Base-by-base conservation (phyloP, 2,329 filamentous ascomycete genomes). In the Aspergillus fijiensis region DNA sequence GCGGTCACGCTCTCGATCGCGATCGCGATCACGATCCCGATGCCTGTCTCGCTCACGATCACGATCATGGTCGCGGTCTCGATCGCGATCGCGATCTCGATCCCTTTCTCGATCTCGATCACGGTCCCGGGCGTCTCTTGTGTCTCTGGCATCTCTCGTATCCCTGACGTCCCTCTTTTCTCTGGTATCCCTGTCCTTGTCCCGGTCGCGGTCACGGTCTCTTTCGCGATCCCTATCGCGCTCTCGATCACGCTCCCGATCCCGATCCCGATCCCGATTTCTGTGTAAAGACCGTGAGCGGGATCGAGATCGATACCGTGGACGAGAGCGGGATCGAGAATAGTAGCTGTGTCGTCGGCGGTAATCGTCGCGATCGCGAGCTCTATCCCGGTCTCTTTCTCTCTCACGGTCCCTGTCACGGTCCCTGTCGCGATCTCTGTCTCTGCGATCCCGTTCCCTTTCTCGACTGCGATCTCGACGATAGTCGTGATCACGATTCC, bases 321-420 rank as follows among this genome's bases (percentile, higher is more conserved):
- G 63, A 51, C 63, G 64, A 9, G 67, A 64, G 1, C 64, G 67
- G 29, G 70, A 72, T 9, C 67, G 70, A 53, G 69, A 70, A 25
- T 65, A 57, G 51, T 66, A 63, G 48, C 59, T 66, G 49, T 69
- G 70, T 23, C 65, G 68, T 19, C 68, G 65, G 21, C 69, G 69
- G 52, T 67, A 65, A n/a, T 66, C 65, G 52, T 70, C 67, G 52
- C 65, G 49, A 29, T 60, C 52, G 9, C 54, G 29, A 35, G 54
- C 52, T 23, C 59, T 47, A 10, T 57, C 55, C 19, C 56, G 53
- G 51, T 60, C 60, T n/a, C 62, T 53, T 10, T 61, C 61, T 21
- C 61, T 58, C n/a, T 71, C 52, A 10, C 58, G 50, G 42, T 50
- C 48, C 48, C 58, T 56, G 27, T 31, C 51, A 48, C 57, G 57